These are phyloP conservation scores for Berberis vulgaris DNA, from an alignment of 164 flowering plant species.

Conservation along the genomic window DNA sequence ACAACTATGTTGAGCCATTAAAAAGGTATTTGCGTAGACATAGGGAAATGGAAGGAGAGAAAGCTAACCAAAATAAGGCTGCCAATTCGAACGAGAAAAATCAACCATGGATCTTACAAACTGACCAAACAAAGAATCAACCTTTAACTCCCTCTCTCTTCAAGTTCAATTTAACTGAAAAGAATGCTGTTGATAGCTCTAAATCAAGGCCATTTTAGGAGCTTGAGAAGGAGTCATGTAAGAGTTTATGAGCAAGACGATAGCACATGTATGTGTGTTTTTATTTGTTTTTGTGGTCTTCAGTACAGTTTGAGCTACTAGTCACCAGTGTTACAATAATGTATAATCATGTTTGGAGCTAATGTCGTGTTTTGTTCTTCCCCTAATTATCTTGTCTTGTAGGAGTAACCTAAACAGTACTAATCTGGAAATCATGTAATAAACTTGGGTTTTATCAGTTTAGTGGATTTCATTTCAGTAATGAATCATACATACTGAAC, in stretches of 20 bases:
- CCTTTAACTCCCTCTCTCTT: constrained; percentile 8
- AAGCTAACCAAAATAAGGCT: constrained; percentile 27
- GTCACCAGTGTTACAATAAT: background rate
- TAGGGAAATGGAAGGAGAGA: constrained; percentile 54
- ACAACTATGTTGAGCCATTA: constrained; percentile 48
- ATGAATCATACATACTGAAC: no score
- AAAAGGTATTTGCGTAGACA: constrained; percentile 44
- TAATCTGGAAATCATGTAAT: no score
- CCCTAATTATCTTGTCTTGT: background rate
- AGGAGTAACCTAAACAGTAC: no score
- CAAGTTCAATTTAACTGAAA: constrained; percentile 16
- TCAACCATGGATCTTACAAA: constrained; percentile 7
- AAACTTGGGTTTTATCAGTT: no score
- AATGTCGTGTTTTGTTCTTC: background rate
- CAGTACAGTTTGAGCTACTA: background rate
- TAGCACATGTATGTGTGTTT: background rate
- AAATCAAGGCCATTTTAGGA: constrained; percentile 20
- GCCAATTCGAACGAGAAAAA: constrained; percentile 13
- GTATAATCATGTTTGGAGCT: background rate
- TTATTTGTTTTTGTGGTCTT: background rate
- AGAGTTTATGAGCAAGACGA: background rate
- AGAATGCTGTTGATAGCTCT: constrained; percentile 17
- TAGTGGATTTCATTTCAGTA: no score
- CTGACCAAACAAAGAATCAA: constrained; percentile 10
- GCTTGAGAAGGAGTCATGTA: no score